A percentile compares a stretch with the other conserved stretches of the same genome.
These are phyloP conservation scores for Capsella rubella DNA, from an alignment of 441 rosid species.

Conservation along the genomic window DNA sequence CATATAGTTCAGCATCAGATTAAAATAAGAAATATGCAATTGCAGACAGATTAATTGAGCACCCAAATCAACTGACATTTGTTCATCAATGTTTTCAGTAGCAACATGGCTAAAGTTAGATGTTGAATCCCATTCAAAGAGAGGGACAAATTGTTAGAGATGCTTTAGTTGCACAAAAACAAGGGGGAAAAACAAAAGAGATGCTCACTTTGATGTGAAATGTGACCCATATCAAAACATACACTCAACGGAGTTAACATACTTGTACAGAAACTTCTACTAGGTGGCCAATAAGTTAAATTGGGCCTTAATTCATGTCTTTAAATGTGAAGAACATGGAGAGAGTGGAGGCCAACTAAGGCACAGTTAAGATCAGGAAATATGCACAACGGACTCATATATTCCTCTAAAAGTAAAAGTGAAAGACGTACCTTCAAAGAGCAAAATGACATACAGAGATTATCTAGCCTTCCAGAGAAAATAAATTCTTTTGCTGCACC, in stretches of 20 bases:
- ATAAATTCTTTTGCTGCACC: conserved; percentile 92
- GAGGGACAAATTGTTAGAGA: neutral
- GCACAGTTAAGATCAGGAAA: neutral
- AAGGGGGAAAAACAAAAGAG: too few relatives aligned
- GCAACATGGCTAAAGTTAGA: neutral
- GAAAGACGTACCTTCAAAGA: conserved; percentile 71
- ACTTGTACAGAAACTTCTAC: neutral
- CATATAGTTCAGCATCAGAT: neutral
- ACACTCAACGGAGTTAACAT: neutral
- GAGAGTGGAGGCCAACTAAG: neutral
- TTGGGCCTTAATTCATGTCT: neutral
- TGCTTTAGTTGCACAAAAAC: neutral
- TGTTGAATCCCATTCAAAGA: neutral
- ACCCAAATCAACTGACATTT: neutral
- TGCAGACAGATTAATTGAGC: neutral
- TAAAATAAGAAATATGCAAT: neutral
- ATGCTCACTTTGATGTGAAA: neutral
- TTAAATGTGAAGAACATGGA: neutral
- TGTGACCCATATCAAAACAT: conserved; percentile 14
- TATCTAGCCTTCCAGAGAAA: conserved; percentile 97
- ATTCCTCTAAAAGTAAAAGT: neutral
- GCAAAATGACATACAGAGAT: conserved; percentile 98
- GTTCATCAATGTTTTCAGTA: neutral
- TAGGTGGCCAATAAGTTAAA: neutral
- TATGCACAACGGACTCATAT: conserved; percentile 14